Evolutionary conservation across 768 basidiomycete species (phyloP).

Genomic region (Sistotremastrum suecicum): DNA sequence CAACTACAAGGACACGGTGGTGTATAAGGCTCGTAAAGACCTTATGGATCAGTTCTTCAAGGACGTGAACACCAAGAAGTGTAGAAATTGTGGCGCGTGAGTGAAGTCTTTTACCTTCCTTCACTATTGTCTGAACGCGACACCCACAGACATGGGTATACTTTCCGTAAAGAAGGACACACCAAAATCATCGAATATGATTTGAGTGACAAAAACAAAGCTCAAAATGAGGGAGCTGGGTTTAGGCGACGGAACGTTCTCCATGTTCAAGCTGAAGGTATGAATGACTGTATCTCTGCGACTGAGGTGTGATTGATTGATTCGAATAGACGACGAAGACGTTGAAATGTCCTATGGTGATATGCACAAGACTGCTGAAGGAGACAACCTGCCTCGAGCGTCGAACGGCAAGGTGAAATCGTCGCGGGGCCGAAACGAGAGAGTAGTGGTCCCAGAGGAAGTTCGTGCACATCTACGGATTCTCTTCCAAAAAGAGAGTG

Average conservation of each 20-base stretch:
- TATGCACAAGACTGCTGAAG: slow-evolving; percentile 11
- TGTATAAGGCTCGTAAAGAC: slow-evolving; percentile 77
- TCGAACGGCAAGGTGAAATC: slow-evolving; percentile 71
- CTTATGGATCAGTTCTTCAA: slow-evolving; percentile 73
- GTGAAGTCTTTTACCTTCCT: slow-evolving; percentile 18
- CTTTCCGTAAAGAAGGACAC: slow-evolving; percentile 86
- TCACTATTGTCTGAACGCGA: not conserved
- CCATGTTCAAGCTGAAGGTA: slow-evolving; percentile 25
- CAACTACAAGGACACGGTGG: slow-evolving; percentile 76
- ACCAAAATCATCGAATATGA: slow-evolving; percentile 94
- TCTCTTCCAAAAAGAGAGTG: slow-evolving; percentile 69
- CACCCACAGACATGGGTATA: slow-evolving; percentile 50
- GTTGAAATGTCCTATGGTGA: slow-evolving; percentile 20
- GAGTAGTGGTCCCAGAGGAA: slow-evolving; percentile 82
- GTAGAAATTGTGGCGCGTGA: slow-evolving; percentile 73
- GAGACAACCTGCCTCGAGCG: slow-evolving; percentile 40
- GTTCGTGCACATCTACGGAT: slow-evolving; percentile 86
- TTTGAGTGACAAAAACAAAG: slow-evolving; percentile 67
- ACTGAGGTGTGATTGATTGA: slow-evolving; percentile 35
- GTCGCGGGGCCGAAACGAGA: slow-evolving; percentile 70
- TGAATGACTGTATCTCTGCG: slow-evolving; percentile 16
- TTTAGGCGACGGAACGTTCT: slow-evolving; percentile 70
- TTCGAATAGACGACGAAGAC: slow-evolving; percentile 37
- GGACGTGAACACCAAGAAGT: slow-evolving; percentile 51
- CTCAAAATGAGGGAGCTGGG: slow-evolving; percentile 31